Evolutionary conservation across 2,329 filamentous ascomycete species (phyloP), one percentile per base, ranked within the genome.

Genomic region (Xylaria sp.): DNA sequence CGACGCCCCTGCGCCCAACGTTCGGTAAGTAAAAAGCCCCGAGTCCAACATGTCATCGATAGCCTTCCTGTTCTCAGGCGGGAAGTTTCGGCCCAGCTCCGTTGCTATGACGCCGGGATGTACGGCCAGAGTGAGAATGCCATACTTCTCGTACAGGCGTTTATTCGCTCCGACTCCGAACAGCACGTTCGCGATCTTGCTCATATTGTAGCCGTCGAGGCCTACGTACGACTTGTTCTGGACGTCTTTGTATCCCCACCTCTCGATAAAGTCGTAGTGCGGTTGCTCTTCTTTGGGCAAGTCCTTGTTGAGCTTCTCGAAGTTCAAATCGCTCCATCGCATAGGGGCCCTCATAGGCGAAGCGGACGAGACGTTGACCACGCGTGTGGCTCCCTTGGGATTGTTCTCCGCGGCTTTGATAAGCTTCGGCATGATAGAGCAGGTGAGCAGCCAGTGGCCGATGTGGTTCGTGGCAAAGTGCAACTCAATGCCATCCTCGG

Each of bases 391-490:
- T 70, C 79, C 40, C 69, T 75, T 63, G 57, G 66, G 40, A 5
- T 70, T 76, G 10, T 61, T 68, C 33, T 70, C 60, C 0, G 75
- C 73, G 11, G 80, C 74, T 4, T 75, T 77, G 20, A 83, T 73
- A 3, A 85, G 67, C 71, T 83, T 83, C 0, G 76, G 76, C 76
- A 84, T 81, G 54, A 86, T 74, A 23, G 83, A 74, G 69, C 83
- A 83, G 15, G 82, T 81, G 42, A 86, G 77, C 2, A 86, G 77
- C 58, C 82, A 86, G 71, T 84, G 84, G 0, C 80, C 81, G 6
- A 86, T 59, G 60, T 86, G 81, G 59, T 84, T 85, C 2, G 80
- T 80, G 0, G 78, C 81, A 58, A 86, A 81, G 65, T 84, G 82
- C 62, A 76, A 74, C 75, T 85, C 83, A 57, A 81, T 77, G 0